These are phyloP conservation scores for Epichloe scottii DNA, from an alignment of 2,329 filamentous ascomycete genomes.

Conservation along the genomic window DNA sequence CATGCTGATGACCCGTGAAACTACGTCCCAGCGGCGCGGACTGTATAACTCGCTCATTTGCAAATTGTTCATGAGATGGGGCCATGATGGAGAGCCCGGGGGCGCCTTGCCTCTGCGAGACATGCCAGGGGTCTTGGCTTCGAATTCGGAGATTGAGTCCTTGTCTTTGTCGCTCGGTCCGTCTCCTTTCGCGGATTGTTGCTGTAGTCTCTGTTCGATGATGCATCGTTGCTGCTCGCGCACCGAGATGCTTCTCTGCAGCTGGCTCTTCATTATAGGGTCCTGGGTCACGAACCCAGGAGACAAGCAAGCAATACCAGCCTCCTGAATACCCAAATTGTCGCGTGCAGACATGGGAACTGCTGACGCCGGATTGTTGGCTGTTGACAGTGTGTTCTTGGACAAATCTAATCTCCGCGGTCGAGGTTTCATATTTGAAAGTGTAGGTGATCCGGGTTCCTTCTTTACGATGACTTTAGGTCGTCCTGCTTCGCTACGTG, in stretches of 20 bases:
- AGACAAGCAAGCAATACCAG: slow-evolving; percentile 86
- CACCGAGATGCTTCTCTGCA: slow-evolving; percentile 87
- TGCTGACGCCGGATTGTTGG: slow-evolving; percentile 45
- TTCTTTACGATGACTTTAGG: slow-evolving; percentile 94
- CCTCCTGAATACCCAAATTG: slow-evolving; percentile 73
- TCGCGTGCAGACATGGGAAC: slow-evolving; percentile 72
- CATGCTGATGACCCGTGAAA: slow-evolving; percentile 80
- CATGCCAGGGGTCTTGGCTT: slow-evolving; percentile 61
- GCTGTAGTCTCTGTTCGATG: slow-evolving; percentile 83
- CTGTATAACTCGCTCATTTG: slow-evolving; percentile 89
- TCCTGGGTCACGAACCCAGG: slow-evolving; percentile 94
- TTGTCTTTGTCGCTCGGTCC: slow-evolving; percentile 46
- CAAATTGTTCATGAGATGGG: slow-evolving; percentile 82
- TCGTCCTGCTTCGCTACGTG: slow-evolving; percentile 32
- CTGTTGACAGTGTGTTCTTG: slow-evolving; percentile 40
- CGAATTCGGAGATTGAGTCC: slow-evolving; percentile 33
- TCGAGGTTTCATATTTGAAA: slow-evolving; percentile 60
- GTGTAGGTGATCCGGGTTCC: slow-evolving; percentile 78
- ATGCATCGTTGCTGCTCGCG: slow-evolving; percentile 89
- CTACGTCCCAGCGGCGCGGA: slow-evolving; percentile 90
- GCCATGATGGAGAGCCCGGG: slow-evolving; percentile 90
- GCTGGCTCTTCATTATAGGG: slow-evolving; percentile 88
- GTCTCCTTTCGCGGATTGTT: slow-evolving; percentile 70
- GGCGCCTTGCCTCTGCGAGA: slow-evolving; percentile 69
- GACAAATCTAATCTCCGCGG: slow-evolving; percentile 58